Percentiles rank a stretch among this genome's conserved stretches.
These are phyloP conservation scores for Chalaropsis thielavioides DNA, from an alignment of 2,329 filamentous ascomycete species.

Conservation along the genomic window DNA sequence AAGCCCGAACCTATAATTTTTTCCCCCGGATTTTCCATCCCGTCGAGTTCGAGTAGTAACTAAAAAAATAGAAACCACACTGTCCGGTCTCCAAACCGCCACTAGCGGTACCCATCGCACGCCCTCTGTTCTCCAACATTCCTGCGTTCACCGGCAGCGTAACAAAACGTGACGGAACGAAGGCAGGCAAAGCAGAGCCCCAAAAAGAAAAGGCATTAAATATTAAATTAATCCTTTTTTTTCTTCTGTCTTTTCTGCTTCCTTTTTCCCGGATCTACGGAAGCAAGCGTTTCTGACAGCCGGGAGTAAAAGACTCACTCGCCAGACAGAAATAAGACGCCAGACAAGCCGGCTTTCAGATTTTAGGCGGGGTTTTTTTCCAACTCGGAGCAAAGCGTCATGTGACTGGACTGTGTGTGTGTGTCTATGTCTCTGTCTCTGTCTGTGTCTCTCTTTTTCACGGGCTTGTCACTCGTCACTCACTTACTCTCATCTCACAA, in stretches of 20 bases:
- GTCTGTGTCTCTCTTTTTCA: neutral
- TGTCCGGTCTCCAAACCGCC: neutral
- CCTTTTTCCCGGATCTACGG: neutral
- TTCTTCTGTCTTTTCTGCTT: neutral
- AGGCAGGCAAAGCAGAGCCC: neutral
- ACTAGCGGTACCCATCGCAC: neutral
- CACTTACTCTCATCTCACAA: neutral
- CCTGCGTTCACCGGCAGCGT: neutral
- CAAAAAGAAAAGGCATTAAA: neutral
- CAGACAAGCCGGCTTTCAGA: no score
- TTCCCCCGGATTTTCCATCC: no score
- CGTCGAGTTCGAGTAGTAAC: no score
- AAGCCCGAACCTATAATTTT: no score
- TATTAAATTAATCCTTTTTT: neutral
- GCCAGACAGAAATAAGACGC: neutral
- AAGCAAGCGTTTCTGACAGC: constrained; percentile 3
- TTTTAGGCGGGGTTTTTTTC: no score
- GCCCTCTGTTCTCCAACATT: neutral
- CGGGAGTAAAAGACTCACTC: neutral
- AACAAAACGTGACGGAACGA: neutral
- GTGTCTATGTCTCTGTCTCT: neutral
- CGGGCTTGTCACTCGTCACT: neutral
- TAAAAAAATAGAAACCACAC: no score
- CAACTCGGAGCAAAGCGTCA: no score
- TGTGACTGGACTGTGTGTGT: neutral